phyloP scores from a whole-genome alignment of 23 red algal genomes.

The Cyanidiococcus yangmingshanensis region DNA sequence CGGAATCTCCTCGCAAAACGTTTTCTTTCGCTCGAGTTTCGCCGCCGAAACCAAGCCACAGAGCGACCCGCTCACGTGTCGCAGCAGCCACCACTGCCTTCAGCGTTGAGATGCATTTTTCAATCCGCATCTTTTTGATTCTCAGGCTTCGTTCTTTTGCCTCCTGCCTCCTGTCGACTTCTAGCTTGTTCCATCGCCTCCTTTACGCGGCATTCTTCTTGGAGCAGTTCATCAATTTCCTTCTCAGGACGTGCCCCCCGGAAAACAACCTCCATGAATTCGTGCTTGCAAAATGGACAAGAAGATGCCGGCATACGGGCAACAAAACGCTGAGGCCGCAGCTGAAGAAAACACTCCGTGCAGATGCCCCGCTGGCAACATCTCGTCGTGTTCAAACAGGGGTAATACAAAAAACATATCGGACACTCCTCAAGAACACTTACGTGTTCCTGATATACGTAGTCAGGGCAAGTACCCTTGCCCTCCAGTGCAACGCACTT shows the following conservation, averaged over 20 bases:
- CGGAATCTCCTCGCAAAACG: background rate
- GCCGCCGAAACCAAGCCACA: background rate
- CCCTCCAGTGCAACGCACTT: background rate
- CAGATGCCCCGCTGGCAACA: slow-evolving; percentile 41
- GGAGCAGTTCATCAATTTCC: slow-evolving; percentile 28
- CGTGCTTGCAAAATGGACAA: slow-evolving; percentile 70
- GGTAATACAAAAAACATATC: slow-evolving; percentile 58
- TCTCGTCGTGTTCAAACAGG: slow-evolving; percentile 39
- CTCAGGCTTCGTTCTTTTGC: background rate
- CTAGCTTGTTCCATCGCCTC: slow-evolving; percentile 27
- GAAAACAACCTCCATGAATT: slow-evolving; percentile 37
- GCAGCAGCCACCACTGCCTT: background rate
- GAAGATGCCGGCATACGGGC: background rate
- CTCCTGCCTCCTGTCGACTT: background rate
- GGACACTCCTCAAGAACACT: slow-evolving; percentile 43
- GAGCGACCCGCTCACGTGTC: background rate
- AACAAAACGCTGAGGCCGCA: slow-evolving; percentile 46
- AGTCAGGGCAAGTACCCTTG: background rate
- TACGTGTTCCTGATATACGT: background rate
- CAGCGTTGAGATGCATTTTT: background rate
- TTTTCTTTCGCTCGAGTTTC: background rate
- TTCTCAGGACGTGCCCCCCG: slow-evolving; percentile 18
- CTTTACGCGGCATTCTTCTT: slow-evolving; percentile 19
- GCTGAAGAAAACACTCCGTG: slow-evolving; percentile 66
- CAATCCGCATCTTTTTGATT: background rate